Conservation (phyloP, 2,329 filamentous ascomycete genomes). For the Paecilomyces niveus region DNA sequence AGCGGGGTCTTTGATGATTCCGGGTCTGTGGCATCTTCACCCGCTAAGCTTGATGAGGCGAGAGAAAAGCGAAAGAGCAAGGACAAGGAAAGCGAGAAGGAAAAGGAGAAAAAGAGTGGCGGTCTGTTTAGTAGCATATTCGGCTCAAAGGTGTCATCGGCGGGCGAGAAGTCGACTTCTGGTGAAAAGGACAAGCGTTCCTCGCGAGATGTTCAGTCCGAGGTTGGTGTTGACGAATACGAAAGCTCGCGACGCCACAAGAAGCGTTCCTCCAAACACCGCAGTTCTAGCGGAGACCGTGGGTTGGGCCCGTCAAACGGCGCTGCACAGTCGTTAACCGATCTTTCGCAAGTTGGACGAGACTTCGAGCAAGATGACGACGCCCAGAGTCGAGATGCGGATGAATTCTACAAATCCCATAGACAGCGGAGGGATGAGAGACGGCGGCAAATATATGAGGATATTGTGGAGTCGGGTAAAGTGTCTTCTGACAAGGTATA, state of each 20-base stretch:
- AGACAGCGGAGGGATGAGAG: conserved; percentile 28
- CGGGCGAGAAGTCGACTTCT: background rate
- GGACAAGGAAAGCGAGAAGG: conserved; percentile 20
- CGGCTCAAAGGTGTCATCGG: conserved; percentile 15
- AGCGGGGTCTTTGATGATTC: conserved; percentile 28
- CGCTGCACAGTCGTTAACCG: conserved; percentile 41
- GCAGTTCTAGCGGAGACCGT: conserved; percentile 37
- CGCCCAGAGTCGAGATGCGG: conserved; percentile 30
- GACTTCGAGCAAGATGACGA: conserved; percentile 29
- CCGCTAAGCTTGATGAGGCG: conserved; percentile 22
- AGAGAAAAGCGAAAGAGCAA: conserved; percentile 23
- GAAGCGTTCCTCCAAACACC: conserved; percentile 36
- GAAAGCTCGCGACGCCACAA: conserved; percentile 21
- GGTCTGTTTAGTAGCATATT: conserved; percentile 33
- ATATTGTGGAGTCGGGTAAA: conserved; percentile 27
- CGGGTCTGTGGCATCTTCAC: conserved; percentile 26
- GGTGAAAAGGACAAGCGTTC: conserved; percentile 1
- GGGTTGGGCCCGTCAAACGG: conserved; percentile 26
- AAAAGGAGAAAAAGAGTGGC: conserved; percentile 22
- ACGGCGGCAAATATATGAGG: conserved; percentile 29
- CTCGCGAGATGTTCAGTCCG: conserved; percentile 28
- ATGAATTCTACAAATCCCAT: conserved; percentile 24
- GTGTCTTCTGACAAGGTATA: conserved; percentile 33
- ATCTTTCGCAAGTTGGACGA: conserved; percentile 44
- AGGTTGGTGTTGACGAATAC: conserved; percentile 31